These are phyloP conservation scores for Trametes coccinea DNA, from an alignment of 768 basidiomycete species.

Conservation along the genomic window DNA sequence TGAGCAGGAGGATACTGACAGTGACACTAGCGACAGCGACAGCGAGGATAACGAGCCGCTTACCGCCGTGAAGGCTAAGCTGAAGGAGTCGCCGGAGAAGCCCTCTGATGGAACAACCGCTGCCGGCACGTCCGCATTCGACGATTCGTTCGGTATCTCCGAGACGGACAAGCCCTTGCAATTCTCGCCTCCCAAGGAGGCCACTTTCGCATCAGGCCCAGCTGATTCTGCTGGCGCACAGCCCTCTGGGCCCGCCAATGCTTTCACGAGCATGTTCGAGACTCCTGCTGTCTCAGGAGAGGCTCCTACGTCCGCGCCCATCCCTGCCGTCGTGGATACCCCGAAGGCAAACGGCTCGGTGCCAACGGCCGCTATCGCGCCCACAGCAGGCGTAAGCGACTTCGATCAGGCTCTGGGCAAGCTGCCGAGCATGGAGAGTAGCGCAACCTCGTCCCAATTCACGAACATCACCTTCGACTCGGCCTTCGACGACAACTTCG, in stretches of 20 bases:
- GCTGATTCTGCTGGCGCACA: slow-evolving; percentile 26
- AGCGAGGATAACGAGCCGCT: slow-evolving; percentile 36
- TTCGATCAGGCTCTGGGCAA: slow-evolving; percentile 78
- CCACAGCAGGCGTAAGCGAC: slow-evolving; percentile 46
- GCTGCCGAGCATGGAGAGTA: slow-evolving; percentile 37
- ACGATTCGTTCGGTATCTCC: slow-evolving; percentile 55
- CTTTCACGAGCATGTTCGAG: slow-evolving; percentile 21
- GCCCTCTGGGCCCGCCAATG: slow-evolving; percentile 24
- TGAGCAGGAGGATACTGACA: slow-evolving; percentile 42
- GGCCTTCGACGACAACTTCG: slow-evolving; percentile 66
- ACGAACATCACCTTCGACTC: slow-evolving; percentile 62
- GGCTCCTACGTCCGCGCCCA: slow-evolving; percentile 17
- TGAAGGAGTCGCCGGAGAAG: slow-evolving; percentile 5
- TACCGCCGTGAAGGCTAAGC: slow-evolving; percentile 26
- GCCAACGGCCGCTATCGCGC: slow-evolving; percentile 5
- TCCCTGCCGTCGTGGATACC: slow-evolving; percentile 15
- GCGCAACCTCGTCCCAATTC: slow-evolving; percentile 34
- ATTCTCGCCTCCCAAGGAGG: neutral
- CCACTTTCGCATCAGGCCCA: slow-evolving; percentile 22
- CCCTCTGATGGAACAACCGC: slow-evolving; percentile 17
- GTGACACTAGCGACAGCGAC: slow-evolving; percentile 45
- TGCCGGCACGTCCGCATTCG: slow-evolving; percentile 42
- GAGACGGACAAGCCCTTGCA: neutral
- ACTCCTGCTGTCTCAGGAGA: slow-evolving; percentile 10
- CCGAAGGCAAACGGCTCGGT: slow-evolving; percentile 20